Conservation (phyloP, 768 basidiomycete genomes). For the Kondoa subrosea region DNA sequence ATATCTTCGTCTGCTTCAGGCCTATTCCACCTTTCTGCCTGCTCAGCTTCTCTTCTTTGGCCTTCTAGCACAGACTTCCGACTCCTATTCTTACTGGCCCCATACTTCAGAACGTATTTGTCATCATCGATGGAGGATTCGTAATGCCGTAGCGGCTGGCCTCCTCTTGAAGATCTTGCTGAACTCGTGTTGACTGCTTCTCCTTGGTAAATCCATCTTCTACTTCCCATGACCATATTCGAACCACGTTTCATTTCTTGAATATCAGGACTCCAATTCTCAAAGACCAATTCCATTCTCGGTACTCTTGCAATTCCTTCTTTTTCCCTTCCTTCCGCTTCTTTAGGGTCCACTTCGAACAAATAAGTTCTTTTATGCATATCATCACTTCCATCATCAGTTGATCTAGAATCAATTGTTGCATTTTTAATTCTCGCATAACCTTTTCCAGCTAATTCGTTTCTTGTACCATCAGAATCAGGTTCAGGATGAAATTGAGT, state of each 20-base stretch:
- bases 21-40: not conserved
- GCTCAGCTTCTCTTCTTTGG: not conserved
- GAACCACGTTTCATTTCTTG: too few species aligned
- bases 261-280: too few species aligned
- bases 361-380: not conserved
- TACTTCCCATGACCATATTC: not conserved
- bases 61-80: too few species aligned
- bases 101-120: too few species aligned
- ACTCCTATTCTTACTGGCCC: too few species aligned
- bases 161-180: too few species aligned
- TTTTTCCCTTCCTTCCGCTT: not conserved
- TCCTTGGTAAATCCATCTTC: not conserved
- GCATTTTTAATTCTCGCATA: not conserved
- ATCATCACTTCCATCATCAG: not conserved
- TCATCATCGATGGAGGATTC: too few species aligned
- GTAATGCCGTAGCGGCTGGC: too few species aligned
- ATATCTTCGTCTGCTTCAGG: not conserved
- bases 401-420: not conserved
- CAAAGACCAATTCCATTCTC: not conserved
- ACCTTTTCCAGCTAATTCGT: not conserved
- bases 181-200: not conserved
- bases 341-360: not conserved
- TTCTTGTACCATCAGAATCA: not conserved
- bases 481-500: not conserved
- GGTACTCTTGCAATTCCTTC: not conserved